Evolutionary conservation across 352 stramenopile genomes (phyloP).

Genomic region (Globisporangium solare): DNA sequence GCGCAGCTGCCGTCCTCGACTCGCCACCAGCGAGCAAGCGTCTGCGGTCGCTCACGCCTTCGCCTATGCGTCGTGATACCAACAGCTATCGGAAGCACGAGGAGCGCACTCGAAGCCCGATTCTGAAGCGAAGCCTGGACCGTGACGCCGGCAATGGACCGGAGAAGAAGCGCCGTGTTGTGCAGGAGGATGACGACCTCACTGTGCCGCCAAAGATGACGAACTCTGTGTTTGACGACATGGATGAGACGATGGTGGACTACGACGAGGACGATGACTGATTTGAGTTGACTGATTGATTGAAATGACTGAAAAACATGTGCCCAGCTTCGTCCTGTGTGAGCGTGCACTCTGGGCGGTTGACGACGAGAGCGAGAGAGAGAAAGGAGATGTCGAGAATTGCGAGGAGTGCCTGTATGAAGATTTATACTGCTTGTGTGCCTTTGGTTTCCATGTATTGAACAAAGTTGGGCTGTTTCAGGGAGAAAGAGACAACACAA

Average conservation of each 20-base stretch:
- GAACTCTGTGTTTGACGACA: conserved; percentile 46
- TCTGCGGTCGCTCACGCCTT: conserved; percentile 32
- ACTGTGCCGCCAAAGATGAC: conserved; percentile 27
- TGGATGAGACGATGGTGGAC: conserved; percentile 78
- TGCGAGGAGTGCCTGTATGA: conserved; percentile 8
- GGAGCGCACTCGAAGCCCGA: conserved; percentile 9
- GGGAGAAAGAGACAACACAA: conserved; percentile 9
- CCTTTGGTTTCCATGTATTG: conserved; percentile 16
- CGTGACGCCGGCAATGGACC: neutral
- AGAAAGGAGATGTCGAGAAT: neutral
- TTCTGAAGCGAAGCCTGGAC: conserved; percentile 2
- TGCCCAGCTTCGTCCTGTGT: conserved; percentile 8
- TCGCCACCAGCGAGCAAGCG: conserved; percentile 13
- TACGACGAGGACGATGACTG: conserved; percentile 82
- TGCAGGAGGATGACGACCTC: conserved; percentile 19
- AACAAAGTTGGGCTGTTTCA: conserved; percentile 11
- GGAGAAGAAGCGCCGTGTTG: conserved; percentile 17
- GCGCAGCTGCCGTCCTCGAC: neutral
- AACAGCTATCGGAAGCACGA: neutral
- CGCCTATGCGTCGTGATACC: conserved; percentile 26
- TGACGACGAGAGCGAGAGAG: conserved; percentile 13
- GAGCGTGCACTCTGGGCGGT: conserved; percentile 13
- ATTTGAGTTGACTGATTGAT: conserved; percentile 14
- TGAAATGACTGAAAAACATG: neutral
- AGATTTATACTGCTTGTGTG: conserved; percentile 45